Evolutionary conservation across 2,329 filamentous ascomycete genomes (phyloP).

Genomic region (Ascocoryne sarcoides): DNA sequence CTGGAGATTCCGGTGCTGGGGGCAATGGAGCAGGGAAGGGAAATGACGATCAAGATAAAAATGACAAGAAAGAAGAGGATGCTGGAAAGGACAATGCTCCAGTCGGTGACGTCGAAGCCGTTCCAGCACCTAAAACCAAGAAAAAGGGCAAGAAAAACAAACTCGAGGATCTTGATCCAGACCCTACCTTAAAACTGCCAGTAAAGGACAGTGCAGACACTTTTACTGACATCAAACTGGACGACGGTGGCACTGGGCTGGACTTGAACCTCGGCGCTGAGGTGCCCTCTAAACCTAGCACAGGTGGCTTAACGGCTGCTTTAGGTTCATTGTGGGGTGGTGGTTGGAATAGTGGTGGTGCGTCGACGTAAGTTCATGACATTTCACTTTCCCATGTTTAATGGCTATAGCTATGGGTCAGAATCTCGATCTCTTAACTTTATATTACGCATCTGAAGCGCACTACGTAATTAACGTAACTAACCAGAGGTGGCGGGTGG

Average conservation of each 20-base stretch:
- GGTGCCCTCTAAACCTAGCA: conserved; percentile 20
- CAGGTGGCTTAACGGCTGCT: conserved; percentile 32
- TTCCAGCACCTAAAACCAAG: conserved; percentile 6
- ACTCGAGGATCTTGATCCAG: conserved; percentile 26
- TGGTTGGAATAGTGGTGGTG: conserved; percentile 45
- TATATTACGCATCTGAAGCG: too few relatives aligned
- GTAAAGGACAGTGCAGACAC: conserved; percentile 36
- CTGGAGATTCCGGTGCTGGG: conserved; percentile 29
- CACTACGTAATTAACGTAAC: too few relatives aligned
- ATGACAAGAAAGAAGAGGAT: conserved; percentile 29
- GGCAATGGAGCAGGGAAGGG: conserved; percentile 29
- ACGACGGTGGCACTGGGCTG: conserved; percentile 48
- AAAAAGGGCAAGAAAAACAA: conserved; percentile 45
- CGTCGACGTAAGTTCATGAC: conserved; percentile 10
- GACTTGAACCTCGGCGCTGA: conserved; percentile 45
- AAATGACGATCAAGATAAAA: conserved; percentile 29
- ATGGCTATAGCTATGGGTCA: not conserved
- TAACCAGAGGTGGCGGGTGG: conserved; percentile 14
- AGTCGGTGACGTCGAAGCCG: conserved; percentile 32
- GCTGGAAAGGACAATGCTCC: conserved; percentile 29
- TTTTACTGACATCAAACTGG: conserved; percentile 63
- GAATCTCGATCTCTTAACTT: too few relatives aligned
- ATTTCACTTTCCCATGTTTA: not conserved
- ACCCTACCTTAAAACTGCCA: conserved; percentile 27
- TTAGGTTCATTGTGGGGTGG: conserved; percentile 54